Conservation (phyloP, 768 basidiomycete genomes). For the Chiua virens region DNA sequence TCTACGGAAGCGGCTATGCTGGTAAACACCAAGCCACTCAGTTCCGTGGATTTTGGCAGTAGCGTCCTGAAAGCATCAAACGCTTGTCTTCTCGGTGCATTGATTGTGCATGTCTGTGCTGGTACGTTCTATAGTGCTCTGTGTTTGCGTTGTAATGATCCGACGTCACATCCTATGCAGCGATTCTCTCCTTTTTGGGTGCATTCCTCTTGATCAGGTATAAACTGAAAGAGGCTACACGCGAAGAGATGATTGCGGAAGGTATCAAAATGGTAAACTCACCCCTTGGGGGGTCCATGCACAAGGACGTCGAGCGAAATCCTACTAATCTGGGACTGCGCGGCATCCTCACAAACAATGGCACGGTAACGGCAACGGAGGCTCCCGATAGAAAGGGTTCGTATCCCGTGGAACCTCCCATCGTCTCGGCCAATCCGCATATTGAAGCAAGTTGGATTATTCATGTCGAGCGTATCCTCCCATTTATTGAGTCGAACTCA, state of each 20-base stretch:
- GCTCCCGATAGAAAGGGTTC: background rate
- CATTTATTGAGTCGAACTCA: slow-evolving; percentile 52
- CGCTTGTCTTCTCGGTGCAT: slow-evolving; percentile 49
- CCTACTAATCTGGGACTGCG: background rate
- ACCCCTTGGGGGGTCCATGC: slow-evolving; percentile 11
- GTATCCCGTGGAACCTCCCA: slow-evolving; percentile 21
- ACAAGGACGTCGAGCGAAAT: slow-evolving; percentile 16
- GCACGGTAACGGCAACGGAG: background rate
- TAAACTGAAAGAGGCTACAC: slow-evolving; percentile 52
- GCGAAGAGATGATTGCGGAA: slow-evolving; percentile 44
- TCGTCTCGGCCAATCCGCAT: slow-evolving; percentile 48
- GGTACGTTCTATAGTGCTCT: slow-evolving; percentile 31
- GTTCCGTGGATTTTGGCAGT: slow-evolving; percentile 5
- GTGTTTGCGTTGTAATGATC: background rate
- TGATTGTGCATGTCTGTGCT: slow-evolving; percentile 53
- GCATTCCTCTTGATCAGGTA: slow-evolving; percentile 58
- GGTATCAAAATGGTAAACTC: slow-evolving; percentile 24
- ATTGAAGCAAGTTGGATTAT: slow-evolving; percentile 52
- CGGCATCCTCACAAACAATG: background rate
- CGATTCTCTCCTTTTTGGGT: slow-evolving; percentile 50
- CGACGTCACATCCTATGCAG: slow-evolving; percentile 15
- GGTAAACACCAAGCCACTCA: slow-evolving; percentile 39
- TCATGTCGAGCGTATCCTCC: slow-evolving; percentile 37
- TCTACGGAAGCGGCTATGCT: slow-evolving; percentile 56
- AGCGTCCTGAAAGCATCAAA: slow-evolving; percentile 38